phyloP scores from a whole-genome alignment of 2,329 filamentous ascomycete species.

The Neurospora crassa region DNA sequence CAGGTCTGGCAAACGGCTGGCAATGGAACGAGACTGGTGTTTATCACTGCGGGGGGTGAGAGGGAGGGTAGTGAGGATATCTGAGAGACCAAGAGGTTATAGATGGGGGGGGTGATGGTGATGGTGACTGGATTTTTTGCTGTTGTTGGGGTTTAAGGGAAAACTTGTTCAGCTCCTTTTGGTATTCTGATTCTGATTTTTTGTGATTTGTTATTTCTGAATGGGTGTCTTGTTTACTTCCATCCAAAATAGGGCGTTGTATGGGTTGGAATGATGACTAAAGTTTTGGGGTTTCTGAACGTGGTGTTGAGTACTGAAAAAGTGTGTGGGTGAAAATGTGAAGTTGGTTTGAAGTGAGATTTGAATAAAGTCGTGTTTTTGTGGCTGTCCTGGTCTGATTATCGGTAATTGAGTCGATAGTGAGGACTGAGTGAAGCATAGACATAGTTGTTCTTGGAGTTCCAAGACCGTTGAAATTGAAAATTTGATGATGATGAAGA shows the following conservation, averaged over 20 bases:
- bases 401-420: not conserved
- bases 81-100: not conserved
- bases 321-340: not conserved
- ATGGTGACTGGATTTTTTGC: too few species aligned
- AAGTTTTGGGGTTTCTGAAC: not conserved
- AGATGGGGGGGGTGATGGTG: not conserved
- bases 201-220: not conserved
- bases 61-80: constrained; percentile 24
- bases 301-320: not conserved
- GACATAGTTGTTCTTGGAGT: too few species aligned
- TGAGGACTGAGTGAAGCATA: too few species aligned
- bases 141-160: not conserved
- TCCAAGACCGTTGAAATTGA: too few species aligned
- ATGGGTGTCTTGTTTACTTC: not conserved
- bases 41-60: constrained; percentile 51
- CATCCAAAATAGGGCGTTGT: not conserved
- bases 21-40: constrained; percentile 60
- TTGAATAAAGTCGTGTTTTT: not conserved
- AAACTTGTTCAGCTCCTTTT: not conserved
- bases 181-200: too few species aligned
- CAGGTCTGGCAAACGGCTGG: constrained; percentile 73
- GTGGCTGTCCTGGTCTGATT: not conserved
- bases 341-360: not conserved
- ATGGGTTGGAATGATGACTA: not conserved
- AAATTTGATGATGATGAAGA: too few species aligned